A percentile compares a stretch with the other conserved stretches of the same genome.
These are phyloP conservation scores for Lyophyllum semitale DNA, from an alignment of 768 basidiomycete genomes.

Conservation along the genomic window DNA sequence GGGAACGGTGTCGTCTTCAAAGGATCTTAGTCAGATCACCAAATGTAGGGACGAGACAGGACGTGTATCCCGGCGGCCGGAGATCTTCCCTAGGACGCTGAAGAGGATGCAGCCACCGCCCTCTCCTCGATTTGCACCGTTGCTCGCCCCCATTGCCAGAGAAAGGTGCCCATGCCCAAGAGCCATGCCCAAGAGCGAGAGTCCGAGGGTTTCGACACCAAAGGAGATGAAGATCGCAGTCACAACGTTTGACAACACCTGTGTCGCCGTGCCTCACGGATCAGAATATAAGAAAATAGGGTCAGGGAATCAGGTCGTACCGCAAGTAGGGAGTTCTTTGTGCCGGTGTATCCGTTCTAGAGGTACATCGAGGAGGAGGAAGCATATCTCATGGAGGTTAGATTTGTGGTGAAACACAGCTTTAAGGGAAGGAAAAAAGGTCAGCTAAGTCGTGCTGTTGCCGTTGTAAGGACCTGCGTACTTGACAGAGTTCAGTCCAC, in stretches of 20 bases:
- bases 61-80: too few species aligned
- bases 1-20: too few species aligned
- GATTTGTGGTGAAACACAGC: conserved; percentile 76
- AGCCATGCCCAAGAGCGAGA: conserved; percentile 73
- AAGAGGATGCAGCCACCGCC: too few species aligned
- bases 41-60: too few species aligned
- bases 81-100: too few species aligned
- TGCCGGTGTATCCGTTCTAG: conserved; percentile 63
- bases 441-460: neutral
- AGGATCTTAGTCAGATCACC: too few species aligned
- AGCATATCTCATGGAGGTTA: conserved; percentile 41
- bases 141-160: too few species aligned
- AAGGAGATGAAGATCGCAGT: conserved; percentile 69
- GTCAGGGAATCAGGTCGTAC: conserved; percentile 13
- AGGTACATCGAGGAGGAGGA: neutral
- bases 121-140: too few species aligned
- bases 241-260: conserved; percentile 64
- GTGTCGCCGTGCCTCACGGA: neutral
- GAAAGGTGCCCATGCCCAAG: conserved; percentile 76
- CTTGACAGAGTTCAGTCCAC: conserved; percentile 81
- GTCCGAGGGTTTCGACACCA: conserved; percentile 68
- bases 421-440: conserved; percentile 16
- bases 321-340: conserved; percentile 65
- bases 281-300: too few species aligned
- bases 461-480: conserved; percentile 22